These are phyloP conservation scores for Cicer pinnatifidum DNA, from an alignment of 306 rosid species.

Conservation along the genomic window DNA sequence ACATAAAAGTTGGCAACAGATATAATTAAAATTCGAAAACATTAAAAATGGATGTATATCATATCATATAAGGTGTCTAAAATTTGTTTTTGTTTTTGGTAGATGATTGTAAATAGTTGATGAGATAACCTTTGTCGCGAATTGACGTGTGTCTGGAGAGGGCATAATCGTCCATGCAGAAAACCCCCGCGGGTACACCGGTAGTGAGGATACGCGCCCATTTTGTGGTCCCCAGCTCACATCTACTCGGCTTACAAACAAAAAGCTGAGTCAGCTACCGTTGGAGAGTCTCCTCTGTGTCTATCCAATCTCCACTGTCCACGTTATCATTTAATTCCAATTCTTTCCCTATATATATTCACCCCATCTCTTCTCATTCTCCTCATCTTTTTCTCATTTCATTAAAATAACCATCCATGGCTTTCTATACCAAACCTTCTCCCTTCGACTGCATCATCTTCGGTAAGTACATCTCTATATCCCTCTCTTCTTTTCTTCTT, in stretches of 20 bases:
- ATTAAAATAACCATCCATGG: slow-evolving; percentile 46
- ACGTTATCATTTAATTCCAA: neutral
- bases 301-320: slow-evolving; percentile 35
- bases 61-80: no score
- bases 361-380: neutral
- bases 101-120: no score
- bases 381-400: neutral
- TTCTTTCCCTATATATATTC: neutral
- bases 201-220: slow-evolving; percentile 17
- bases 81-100: no score
- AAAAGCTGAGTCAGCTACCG: slow-evolving; percentile 36
- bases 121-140: neutral
- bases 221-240: slow-evolving; percentile 35
- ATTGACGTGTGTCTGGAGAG: neutral
- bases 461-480: slow-evolving; percentile 42
- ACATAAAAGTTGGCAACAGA: no score
- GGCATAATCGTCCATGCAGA: neutral
- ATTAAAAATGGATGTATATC: no score
- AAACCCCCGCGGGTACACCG: neutral
- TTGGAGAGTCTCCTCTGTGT: neutral
- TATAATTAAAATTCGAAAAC: no score
- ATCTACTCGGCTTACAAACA: slow-evolving; percentile 42
- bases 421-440: slow-evolving; percentile 38
- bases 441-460: slow-evolving; percentile 62
- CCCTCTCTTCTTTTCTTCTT: neutral